Evolutionary conservation across 164 flowering plant species (phyloP).

Genomic region (Dillenia suffruticosa): DNA sequence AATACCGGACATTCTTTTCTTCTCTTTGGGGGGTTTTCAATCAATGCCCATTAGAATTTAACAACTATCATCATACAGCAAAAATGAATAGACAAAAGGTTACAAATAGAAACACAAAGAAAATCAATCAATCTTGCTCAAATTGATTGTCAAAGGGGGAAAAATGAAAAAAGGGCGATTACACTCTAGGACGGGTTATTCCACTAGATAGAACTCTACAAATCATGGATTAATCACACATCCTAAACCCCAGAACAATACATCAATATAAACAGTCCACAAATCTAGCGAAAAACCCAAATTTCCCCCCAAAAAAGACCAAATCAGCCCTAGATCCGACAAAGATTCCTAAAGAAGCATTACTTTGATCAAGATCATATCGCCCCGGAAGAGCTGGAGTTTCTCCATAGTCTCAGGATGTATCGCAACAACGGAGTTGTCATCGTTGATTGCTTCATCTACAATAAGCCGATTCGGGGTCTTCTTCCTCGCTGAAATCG

Average conservation of each 20-base stretch:
- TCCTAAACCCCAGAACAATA: not conserved
- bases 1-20: too few relatives aligned
- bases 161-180: too few relatives aligned
- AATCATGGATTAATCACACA: too few relatives aligned
- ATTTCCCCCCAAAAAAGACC: not conserved
- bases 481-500: constrained; percentile 80
- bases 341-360: not conserved
- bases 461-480: constrained; percentile 74
- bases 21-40: too few relatives aligned
- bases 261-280: not conserved
- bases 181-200: constrained; percentile 8
- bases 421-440: constrained; percentile 75
- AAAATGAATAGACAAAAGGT: too few relatives aligned
- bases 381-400: constrained; percentile 82
- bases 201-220: not conserved
- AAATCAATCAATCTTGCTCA: too few relatives aligned
- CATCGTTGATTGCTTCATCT: constrained; percentile 77
- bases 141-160: too few relatives aligned
- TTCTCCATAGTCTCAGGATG: constrained; percentile 83
- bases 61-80: too few relatives aligned
- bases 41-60: too few relatives aligned
- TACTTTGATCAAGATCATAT: constrained; percentile 75
- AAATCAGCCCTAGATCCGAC: not conserved
- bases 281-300: not conserved
- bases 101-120: constrained; percentile 1